phyloP scores from a whole-genome alignment of 352 stramenopile species.

The Globisporangium paroecandrum region DNA sequence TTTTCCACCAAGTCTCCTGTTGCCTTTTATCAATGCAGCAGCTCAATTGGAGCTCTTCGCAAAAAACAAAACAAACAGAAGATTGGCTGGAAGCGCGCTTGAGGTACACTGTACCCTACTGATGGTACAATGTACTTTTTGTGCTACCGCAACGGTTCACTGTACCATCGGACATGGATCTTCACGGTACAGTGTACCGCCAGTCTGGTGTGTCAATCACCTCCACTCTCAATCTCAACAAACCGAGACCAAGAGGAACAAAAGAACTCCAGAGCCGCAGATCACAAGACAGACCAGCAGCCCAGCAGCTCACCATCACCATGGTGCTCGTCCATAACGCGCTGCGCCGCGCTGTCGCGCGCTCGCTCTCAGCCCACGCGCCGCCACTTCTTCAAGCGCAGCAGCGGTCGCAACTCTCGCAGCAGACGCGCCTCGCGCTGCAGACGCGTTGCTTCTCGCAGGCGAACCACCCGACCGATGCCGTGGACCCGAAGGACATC shows the following conservation, averaged over 20 bases:
- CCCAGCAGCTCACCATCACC: constrained; percentile 19
- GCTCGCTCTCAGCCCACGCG: constrained; percentile 13
- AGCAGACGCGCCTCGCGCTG: constrained; percentile 6
- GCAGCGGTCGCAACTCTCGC: neutral
- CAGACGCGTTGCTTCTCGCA: constrained; percentile 42
- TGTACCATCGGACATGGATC: neutral
- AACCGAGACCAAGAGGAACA: constrained; percentile 10
- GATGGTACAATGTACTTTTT: neutral
- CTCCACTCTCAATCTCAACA: constrained; percentile 11
- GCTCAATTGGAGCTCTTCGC: constrained; percentile 3
- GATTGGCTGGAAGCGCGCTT: constrained; percentile 5
- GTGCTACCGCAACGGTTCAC: neutral
- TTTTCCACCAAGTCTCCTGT: neutral
- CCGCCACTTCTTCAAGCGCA: neutral
- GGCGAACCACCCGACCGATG: constrained; percentile 21
- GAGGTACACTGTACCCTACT: constrained; percentile 5
- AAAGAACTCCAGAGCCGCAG: neutral
- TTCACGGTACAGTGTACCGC: constrained; percentile 6
- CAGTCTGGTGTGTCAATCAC: neutral
- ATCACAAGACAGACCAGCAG: neutral
- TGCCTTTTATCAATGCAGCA: neutral
- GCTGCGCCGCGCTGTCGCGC: constrained; percentile 27
- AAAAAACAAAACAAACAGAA: neutral
- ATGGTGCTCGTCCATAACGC: constrained; percentile 29
- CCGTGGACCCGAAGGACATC: constrained; percentile 43